Percentiles rank a stretch among this genome's conserved stretches.
phyloP scores from a whole-genome alignment of 2,329 filamentous ascomycete genomes.

The Penicillium sp. region DNA sequence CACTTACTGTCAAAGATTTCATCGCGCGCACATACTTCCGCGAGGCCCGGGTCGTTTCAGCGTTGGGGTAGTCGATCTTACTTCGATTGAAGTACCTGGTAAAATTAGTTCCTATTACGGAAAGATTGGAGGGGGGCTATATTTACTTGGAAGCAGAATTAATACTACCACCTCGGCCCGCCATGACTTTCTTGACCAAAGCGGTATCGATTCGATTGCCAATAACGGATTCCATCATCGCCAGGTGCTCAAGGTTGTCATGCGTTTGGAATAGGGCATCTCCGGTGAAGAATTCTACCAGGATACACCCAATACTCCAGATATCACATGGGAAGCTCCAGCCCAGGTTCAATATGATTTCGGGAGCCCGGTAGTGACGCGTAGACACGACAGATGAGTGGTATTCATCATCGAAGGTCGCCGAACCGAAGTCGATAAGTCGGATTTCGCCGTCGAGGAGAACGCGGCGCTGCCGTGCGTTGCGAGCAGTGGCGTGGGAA shows the following conservation, averaged over 20 bases:
- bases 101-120: slow-evolving; percentile 30
- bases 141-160: slow-evolving; percentile 57
- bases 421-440: slow-evolving; percentile 66
- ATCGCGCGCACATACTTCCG: slow-evolving; percentile 67
- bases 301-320: slow-evolving; percentile 67
- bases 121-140: slow-evolving; percentile 10
- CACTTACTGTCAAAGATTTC: slow-evolving; percentile 59
- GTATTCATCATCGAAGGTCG: slow-evolving; percentile 67
- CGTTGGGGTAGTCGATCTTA: slow-evolving; percentile 62
- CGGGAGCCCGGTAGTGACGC: slow-evolving; percentile 64
- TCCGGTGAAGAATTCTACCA: slow-evolving; percentile 67
- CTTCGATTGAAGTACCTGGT: slow-evolving; percentile 54
- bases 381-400: slow-evolving; percentile 67
- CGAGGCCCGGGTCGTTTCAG: slow-evolving; percentile 61
- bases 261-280: slow-evolving; percentile 68
- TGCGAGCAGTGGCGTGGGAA: slow-evolving; percentile 56
- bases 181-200: slow-evolving; percentile 53
- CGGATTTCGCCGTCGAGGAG: slow-evolving; percentile 65
- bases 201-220: slow-evolving; percentile 55
- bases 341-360: slow-evolving; percentile 66
- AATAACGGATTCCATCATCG: slow-evolving; percentile 67
- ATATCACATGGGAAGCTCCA: slow-evolving; percentile 69
- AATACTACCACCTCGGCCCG: slow-evolving; percentile 47
- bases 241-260: slow-evolving; percentile 65
- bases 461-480: slow-evolving; percentile 61